These are phyloP conservation scores for Agaricus bisporus DNA, from an alignment of 768 basidiomycete genomes.

Conservation along the genomic window DNA sequence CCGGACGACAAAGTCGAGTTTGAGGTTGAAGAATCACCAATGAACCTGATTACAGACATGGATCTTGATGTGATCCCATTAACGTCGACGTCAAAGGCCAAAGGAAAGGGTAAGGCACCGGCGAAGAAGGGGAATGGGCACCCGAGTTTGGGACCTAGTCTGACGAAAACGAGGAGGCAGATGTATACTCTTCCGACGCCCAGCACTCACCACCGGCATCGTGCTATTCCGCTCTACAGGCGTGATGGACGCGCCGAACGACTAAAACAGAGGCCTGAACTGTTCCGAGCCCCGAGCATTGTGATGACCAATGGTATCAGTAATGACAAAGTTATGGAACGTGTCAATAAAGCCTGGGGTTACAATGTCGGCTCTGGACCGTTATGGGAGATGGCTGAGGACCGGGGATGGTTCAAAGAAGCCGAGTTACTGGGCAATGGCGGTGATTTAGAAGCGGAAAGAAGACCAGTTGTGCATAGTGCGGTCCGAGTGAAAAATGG, in stretches of 20 bases:
- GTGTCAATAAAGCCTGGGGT: slow-evolving; percentile 67
- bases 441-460: slow-evolving; percentile 37
- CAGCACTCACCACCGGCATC: slow-evolving; percentile 67
- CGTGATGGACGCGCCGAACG: slow-evolving; percentile 52
- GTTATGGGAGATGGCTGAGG: slow-evolving; percentile 74
- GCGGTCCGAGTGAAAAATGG: slow-evolving; percentile 36
- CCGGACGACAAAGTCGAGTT: slow-evolving; percentile 22
- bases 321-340: slow-evolving; percentile 38
- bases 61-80: slow-evolving; percentile 12
- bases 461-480: slow-evolving; percentile 55
- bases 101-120: slow-evolving; percentile 25
- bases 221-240: slow-evolving; percentile 55
- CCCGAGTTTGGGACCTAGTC: slow-evolving; percentile 8
- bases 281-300: slow-evolving; percentile 40
- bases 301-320: slow-evolving; percentile 54
- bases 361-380: slow-evolving; percentile 73
- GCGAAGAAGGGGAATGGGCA: slow-evolving; percentile 12
- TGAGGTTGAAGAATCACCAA: slow-evolving; percentile 19
- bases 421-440: slow-evolving; percentile 26
- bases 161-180: slow-evolving; percentile 34
- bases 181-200: slow-evolving; percentile 58
- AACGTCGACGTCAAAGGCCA: slow-evolving; percentile 20
- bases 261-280: slow-evolving; percentile 40
- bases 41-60: slow-evolving; percentile 13
- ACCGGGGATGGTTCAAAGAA: slow-evolving; percentile 76